Evolutionary conservation across 306 rosid species (phyloP), one percentile per base, ranked within the genome.

Genomic region (Canavalia ensiformis): DNA sequence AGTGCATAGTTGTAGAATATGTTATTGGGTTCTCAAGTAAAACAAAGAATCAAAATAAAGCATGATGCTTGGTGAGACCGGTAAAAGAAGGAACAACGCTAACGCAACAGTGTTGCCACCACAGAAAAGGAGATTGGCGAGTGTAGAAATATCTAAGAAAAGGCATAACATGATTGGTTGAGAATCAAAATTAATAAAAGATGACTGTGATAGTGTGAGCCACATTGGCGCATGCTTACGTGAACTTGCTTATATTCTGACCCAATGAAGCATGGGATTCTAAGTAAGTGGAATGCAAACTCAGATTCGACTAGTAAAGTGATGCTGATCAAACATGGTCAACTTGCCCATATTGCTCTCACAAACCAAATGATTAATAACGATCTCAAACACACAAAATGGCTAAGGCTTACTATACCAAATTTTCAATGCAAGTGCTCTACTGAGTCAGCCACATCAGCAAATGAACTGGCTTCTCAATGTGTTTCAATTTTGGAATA

Each of bases 251-350:
- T 75, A 83, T 82, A 84, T 87, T 87, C 76, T 82, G 72, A 57
- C 41, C 86, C 76, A 81, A 86, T 77, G 79, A 87, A 80, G 89
- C 86, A 81, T 86, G 83, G 50, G 88, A 91, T 87, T 83, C 92
- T 80, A 51, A 47, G 44, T 33, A 54, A 91, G 97, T 94, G 98
- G 98, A 91, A 88, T 86, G 90, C 95, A 86, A 73, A 90, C 92
- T 94, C 95, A 81, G 89, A 93, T 89, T 86, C 97, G 55, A 91
- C 91, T 81, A 68, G 34, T 11, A 81, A 87, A 81, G 85, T 74
- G 78, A 85, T 84, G 77, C 85, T 82, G 74, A 87, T 68, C 86
- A 85, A 76, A 54, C 72, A 74, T 42, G 75, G 88, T 87, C 95
- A 90, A 89, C 91, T 94, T 88, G 92, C 68, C 81, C 87, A 11